Base-by-base conservation (phyloP, 192 early-diverging fungal genomes). In the Coemansia erecta region DNA sequence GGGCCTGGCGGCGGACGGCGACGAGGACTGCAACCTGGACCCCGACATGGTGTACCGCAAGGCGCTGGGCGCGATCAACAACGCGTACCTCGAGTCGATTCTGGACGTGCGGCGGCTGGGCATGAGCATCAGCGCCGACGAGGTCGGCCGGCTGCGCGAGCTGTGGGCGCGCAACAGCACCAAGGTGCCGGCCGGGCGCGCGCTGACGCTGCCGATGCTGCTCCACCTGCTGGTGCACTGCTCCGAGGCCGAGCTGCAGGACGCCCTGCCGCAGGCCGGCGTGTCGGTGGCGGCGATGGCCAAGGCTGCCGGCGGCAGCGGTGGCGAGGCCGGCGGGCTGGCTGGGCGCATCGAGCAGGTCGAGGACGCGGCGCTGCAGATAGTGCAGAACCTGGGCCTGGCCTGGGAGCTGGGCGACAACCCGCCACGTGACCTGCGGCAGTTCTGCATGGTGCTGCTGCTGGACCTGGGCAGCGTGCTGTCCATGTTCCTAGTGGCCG, bases 371-470 rank as follows among this genome's bases (percentile, higher is more conserved):
- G 76, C 76, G 14, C 63, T 78, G 59, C 76, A 78, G 70, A 72
- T 72, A 46, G 76, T 72, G 43, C 76, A 78, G 56, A 72, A 72
- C 57, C 57, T 78, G 53, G 76, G 76, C n/a, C 60, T 78, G 58
- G 70, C 70, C 11, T 78, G 76, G 76, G 76, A 78, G 62, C 69
- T 78, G 11, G 76, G 76, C 26, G 76, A 78, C 63, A 72, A 72
- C 37, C 76, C 69, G 26, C 76, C 73, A 31, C 70, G 69, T 53
- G 73, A 81, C 48, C 62, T 81, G 62, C 65, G 73, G 23, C 73
- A 72, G 56, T 76, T 73, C 53, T 81, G 80, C 69, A 81, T 81
- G 65, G 68, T 73, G 49, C 53, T 81, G 46, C 59, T 72, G 19
- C 57, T 77, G 9, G 80, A 81, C 12, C 52, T 81, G 43, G 70